phyloP scores from a whole-genome alignment of 2,329 filamentous ascomycete species.

The Penicillium sp. region DNA sequence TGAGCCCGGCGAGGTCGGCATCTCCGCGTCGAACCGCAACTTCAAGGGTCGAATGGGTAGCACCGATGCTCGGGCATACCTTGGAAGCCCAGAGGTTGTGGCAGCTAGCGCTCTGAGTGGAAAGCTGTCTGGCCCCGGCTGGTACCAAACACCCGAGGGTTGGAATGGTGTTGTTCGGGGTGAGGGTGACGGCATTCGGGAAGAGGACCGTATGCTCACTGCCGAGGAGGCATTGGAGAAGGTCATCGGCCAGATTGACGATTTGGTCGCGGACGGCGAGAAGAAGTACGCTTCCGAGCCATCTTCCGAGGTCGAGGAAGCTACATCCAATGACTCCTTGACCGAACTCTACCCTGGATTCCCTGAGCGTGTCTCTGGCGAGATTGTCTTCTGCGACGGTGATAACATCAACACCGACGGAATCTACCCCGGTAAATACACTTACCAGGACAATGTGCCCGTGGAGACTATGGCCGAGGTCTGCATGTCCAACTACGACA shows the following conservation, averaged over 20 bases:
- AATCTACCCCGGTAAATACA: constrained; percentile 88
- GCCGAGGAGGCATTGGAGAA: constrained; percentile 67
- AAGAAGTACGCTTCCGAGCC: constrained; percentile 36
- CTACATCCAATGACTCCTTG: constrained; percentile 16
- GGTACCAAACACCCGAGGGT: constrained; percentile 66
- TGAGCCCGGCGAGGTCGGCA: constrained; percentile 78
- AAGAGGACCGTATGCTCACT: constrained; percentile 59
- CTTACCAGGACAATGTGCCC: constrained; percentile 79
- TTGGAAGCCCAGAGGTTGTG: constrained; percentile 84
- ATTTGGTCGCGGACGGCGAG: constrained; percentile 52
- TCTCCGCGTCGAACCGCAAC: constrained; percentile 78
- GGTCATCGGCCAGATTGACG: constrained; percentile 63
- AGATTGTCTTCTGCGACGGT: constrained; percentile 81
- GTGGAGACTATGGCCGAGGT: constrained; percentile 76
- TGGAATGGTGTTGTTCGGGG: constrained; percentile 59
- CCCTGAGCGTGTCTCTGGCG: constrained; percentile 72
- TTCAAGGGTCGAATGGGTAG: constrained; percentile 89
- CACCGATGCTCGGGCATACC: constrained; percentile 72
- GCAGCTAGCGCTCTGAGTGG: constrained; percentile 72
- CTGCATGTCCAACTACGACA: constrained; percentile 92
- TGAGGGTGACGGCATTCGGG: constrained; percentile 61
- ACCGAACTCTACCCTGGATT: constrained; percentile 81
- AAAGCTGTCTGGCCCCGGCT: constrained; percentile 59
- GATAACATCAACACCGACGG: constrained; percentile 88
- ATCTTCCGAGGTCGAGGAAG: constrained; percentile 16